Evolutionary conservation across 2,329 filamentous ascomycete genomes (phyloP).

Genomic region (Fulvia fulva): DNA sequence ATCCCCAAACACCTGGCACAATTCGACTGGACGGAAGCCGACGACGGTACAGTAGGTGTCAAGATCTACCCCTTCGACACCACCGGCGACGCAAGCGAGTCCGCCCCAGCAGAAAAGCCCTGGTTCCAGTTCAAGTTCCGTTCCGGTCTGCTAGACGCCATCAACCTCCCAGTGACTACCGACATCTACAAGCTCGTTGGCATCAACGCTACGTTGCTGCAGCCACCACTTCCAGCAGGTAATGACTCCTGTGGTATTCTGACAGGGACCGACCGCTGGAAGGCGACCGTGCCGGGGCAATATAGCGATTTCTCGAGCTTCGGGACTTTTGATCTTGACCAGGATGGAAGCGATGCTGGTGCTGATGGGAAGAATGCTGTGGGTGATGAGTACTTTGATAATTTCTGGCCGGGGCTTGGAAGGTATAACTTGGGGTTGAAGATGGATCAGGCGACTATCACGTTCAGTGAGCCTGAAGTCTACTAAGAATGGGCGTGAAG

Average conservation of each 20-base stretch:
- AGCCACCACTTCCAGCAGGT: constrained; percentile 14
- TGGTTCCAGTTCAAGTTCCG: constrained; percentile 20
- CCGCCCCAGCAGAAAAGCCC: constrained; percentile 8
- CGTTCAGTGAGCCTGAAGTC: constrained; percentile 6
- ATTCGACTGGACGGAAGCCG: constrained; percentile 19
- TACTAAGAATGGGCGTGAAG: too few species aligned
- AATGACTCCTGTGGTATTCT: constrained; percentile 13
- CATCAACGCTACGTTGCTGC: constrained; percentile 15
- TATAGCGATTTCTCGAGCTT: constrained; percentile 6
- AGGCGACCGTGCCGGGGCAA: constrained; percentile 14
- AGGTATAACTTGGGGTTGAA: constrained; percentile 9
- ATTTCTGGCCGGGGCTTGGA: constrained; percentile 15
- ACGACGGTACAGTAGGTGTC: constrained; percentile 13
- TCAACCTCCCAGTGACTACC: constrained; percentile 13
- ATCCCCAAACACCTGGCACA: constrained; percentile 23
- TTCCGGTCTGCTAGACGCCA: constrained; percentile 11
- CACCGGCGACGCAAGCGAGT: constrained; percentile 6
- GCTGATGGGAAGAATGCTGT: constrained; percentile 12
- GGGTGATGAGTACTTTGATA: constrained; percentile 13
- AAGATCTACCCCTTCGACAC: constrained; percentile 20
- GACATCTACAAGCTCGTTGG: constrained; percentile 15
- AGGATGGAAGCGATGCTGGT: constrained; percentile 14
- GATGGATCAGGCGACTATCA: constrained; percentile 11
- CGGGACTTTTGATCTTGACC: constrained; percentile 13
- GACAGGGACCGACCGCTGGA: constrained; percentile 10